Base-by-base conservation (phyloP, 2,329 filamentous ascomycete genomes). In the Pseudogymnoascus sp. region DNA sequence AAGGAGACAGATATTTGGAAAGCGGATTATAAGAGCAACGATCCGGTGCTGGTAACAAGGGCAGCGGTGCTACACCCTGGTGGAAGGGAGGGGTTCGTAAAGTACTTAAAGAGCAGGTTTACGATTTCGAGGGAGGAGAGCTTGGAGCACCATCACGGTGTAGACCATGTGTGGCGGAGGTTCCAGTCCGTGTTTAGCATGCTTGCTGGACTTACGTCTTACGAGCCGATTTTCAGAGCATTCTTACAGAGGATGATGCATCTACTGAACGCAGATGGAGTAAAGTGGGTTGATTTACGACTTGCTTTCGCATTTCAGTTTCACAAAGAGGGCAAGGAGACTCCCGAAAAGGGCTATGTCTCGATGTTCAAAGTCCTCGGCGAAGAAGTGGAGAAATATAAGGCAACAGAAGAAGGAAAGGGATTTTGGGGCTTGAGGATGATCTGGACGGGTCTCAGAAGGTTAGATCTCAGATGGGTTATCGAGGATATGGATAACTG, bases 401-500 rank as follows among this genome's bases (percentile, higher is more conserved):
- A 90, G 71, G 77, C 79, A 1, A 87, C 86, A 0, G 81, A 87
- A 31, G 84, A 88, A 67, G 90, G 91, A 2, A 80, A 86, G 64
- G 79, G 80, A 0, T 97, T 97, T 75, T 96, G 91, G 88, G 93
- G 92, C 10, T 80, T 89, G 10, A 82, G 90, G 9, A 84, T 92
- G 68, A 96, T 96, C 67, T 96, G 91, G 90, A 93, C 91, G 0
- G 84, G 84, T 0, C 77, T 92, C 51, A 85, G 92, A 41, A 77
- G 76, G 29, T 80, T 84, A 60, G 79, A 83, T 27, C 87, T 87
- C 13, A 84, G 86, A 58, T 74, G 78, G 12, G 84, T 97, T 55
- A 79, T 92, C 17, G 83, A 92, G 66, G 85, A 85, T 73, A 97
- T 97, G 92, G 89, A 93, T 71, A 78, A 89, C 66, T 97, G 92